Evolutionary conservation across 441 rosid genomes (phyloP).

Genomic region (Hura crepitans): DNA sequence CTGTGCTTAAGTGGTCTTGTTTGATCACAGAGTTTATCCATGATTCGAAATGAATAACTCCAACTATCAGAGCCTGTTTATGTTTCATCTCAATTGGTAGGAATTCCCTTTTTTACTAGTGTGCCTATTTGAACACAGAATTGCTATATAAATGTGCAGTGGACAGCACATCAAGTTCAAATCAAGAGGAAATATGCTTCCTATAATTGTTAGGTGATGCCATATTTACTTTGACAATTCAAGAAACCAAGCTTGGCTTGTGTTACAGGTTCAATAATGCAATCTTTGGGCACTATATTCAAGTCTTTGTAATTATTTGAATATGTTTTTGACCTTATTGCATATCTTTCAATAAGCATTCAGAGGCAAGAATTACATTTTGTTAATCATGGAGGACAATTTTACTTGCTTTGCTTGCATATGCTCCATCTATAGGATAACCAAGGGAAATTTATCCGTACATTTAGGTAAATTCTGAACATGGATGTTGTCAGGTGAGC

Average conservation of each 20-base stretch:
- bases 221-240: too few relatives aligned
- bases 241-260: neutral
- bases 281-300: neutral
- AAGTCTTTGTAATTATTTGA: neutral
- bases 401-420: neutral
- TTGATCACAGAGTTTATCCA: neutral
- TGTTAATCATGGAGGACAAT: neutral
- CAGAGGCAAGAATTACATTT: neutral
- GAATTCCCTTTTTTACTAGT: neutral
- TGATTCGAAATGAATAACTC: neutral
- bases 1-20: neutral
- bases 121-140: neutral
- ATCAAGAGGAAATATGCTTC: too few relatives aligned
- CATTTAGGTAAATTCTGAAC: neutral
- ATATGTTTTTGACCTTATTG: neutral
- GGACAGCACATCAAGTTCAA: neutral
- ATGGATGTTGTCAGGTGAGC: conserved; percentile 41
- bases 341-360: neutral
- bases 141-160: neutral
- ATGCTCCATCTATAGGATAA: neutral
- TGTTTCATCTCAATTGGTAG: neutral
- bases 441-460: neutral
- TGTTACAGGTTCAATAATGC: neutral
- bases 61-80: neutral
- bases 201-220: too few relatives aligned